Conservation (phyloP, 2,329 filamentous ascomycete genomes). For the Colletotrichum magnum region DNA sequence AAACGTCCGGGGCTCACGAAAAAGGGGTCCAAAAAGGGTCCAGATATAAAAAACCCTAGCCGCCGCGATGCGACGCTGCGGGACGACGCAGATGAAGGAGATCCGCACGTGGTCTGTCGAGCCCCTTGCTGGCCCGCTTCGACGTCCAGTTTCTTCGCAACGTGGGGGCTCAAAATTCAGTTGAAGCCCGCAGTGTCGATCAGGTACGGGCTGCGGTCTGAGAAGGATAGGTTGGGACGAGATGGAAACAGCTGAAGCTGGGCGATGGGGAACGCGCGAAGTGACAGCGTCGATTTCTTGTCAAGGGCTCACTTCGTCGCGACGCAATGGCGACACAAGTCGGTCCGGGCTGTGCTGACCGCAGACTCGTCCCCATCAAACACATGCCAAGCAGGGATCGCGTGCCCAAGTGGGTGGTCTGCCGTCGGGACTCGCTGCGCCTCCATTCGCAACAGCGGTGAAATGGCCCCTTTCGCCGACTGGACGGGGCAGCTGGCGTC, state of each 20-base stretch:
- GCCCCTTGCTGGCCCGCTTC: not conserved
- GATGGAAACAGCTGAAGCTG: not conserved
- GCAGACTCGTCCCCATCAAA: too few species aligned
- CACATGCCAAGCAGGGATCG: too few species aligned
- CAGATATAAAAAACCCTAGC: not conserved
- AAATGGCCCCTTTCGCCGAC: too few species aligned
- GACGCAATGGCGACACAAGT: too few species aligned
- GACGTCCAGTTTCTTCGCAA: not conserved
- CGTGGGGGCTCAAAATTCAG: not conserved
- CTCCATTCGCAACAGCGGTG: too few species aligned
- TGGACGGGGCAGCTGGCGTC: too few species aligned
- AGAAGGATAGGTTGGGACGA: not conserved
- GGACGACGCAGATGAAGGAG: not conserved
- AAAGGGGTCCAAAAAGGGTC: not conserved
- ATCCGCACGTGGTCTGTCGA: not conserved
- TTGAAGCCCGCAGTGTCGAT: not conserved
- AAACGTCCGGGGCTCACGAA: too few species aligned
- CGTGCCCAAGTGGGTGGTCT: too few species aligned
- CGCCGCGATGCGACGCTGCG: not conserved
- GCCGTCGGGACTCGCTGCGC: too few species aligned
- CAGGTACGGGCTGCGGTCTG: not conserved
- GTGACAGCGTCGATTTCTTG: not conserved
- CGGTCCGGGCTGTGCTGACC: too few species aligned
- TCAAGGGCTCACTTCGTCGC: too few species aligned
- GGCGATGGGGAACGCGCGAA: too few species aligned